A percentile compares a stretch with the other conserved stretches of the same genome.
Conservation (phyloP, 352 stramenopile genomes). For the Albugo candida region DNA sequence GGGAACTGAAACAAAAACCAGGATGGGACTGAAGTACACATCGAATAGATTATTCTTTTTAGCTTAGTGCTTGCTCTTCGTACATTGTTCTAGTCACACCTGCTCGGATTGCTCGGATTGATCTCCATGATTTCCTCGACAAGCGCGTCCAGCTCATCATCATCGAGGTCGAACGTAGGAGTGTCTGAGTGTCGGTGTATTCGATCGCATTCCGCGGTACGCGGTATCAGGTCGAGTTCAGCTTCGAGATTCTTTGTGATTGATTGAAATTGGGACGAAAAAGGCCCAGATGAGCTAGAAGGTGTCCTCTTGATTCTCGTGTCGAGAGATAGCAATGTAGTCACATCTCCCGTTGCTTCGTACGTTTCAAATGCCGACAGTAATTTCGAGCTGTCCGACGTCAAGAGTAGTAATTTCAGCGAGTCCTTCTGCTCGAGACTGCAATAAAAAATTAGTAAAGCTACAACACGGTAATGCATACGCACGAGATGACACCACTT, state of each 20-base stretch:
- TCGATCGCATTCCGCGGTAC: conserved; percentile 20
- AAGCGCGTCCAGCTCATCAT: conserved; percentile 33
- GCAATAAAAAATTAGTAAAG: not conserved
- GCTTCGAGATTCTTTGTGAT: conserved; percentile 67
- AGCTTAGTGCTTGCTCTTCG: conserved; percentile 4
- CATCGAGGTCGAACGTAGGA: conserved; percentile 23
- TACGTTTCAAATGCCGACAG: conserved; percentile 59
- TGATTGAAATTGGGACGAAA: conserved; percentile 39
- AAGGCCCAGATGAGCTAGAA: conserved; percentile 30
- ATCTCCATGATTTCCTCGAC: conserved; percentile 68
- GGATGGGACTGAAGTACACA: conserved; percentile 19
- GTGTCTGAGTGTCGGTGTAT: conserved; percentile 48
- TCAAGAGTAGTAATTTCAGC: conserved; percentile 61
- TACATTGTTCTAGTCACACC: conserved; percentile 7
- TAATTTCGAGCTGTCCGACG: conserved; percentile 46
- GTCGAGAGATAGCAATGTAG: conserved; percentile 47
- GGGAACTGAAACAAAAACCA: conserved; percentile 40
- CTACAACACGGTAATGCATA: not conserved
- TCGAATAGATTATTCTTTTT: conserved; percentile 3
- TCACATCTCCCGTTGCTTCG: conserved; percentile 58
- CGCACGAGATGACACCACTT: conserved; percentile 54
- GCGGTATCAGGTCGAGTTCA: conserved; percentile 39
- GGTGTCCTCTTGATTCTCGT: conserved; percentile 44
- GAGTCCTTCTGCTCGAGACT: conserved; percentile 64
- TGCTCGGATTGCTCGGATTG: conserved; percentile 29